These are phyloP conservation scores for Fusarium clavum DNA, from an alignment of 2,329 filamentous ascomycete genomes.

Conservation along the genomic window DNA sequence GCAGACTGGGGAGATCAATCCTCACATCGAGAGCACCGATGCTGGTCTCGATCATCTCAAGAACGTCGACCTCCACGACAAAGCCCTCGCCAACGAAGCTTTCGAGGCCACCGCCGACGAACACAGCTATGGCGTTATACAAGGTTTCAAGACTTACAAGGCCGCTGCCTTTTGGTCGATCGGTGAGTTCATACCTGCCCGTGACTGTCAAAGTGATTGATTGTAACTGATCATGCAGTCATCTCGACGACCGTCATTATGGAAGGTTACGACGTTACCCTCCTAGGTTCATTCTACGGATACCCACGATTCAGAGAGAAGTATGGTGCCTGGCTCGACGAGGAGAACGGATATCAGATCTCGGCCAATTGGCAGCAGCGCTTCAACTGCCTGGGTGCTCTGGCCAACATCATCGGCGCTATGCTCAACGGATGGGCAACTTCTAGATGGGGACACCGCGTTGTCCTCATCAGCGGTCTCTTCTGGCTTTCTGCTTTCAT, in stretches of 20 bases:
- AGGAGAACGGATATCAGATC: conserved; percentile 58
- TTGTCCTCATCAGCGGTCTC: conserved; percentile 57
- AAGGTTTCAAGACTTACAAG: conserved; percentile 56
- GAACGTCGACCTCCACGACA: conserved; percentile 52
- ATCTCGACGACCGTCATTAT: conserved; percentile 62
- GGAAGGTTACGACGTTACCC: conserved; percentile 63
- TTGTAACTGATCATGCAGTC: conserved; percentile 33
- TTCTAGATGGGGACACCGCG: conserved; percentile 57
- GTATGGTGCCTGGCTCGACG: conserved; percentile 54
- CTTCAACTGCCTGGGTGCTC: conserved; percentile 53
- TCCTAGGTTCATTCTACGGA: conserved; percentile 60
- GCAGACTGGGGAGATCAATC: conserved; percentile 30
- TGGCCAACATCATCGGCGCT: conserved; percentile 55
- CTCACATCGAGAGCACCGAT: conserved; percentile 49
- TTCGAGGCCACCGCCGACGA: conserved; percentile 52
- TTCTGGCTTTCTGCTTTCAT: conserved; percentile 57
- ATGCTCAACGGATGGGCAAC: conserved; percentile 58
- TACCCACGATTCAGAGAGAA: conserved; percentile 55
- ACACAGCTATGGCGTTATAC: conserved; percentile 51
- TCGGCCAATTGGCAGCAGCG: conserved; percentile 64
- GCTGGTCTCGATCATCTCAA: conserved; percentile 48
- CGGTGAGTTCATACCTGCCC: conserved; percentile 42
- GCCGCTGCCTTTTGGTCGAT: conserved; percentile 56
- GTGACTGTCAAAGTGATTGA: background rate
- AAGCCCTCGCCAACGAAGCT: conserved; percentile 54